Percentiles rank a stretch among this genome's conserved stretches.
These are phyloP conservation scores for Balakata baccata DNA, from an alignment of 345 rosid genomes.

Conservation along the genomic window DNA sequence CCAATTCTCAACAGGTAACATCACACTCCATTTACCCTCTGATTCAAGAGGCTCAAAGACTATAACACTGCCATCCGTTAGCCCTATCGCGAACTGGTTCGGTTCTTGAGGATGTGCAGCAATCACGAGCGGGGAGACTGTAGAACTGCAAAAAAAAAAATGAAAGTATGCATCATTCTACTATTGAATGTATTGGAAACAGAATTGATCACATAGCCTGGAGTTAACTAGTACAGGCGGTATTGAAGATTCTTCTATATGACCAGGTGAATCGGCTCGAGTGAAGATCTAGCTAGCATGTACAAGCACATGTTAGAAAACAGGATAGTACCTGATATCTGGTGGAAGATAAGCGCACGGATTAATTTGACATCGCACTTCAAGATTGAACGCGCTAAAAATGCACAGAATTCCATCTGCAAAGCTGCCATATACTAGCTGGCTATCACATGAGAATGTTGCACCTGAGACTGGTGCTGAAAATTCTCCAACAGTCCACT, in stretches of 20 bases:
- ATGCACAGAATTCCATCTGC: constrained; percentile 53
- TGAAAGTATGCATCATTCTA: neutral
- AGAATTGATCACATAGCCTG: too few relatives aligned
- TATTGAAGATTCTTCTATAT: neutral
- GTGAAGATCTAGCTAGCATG: neutral
- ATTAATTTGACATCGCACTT: constrained; percentile 21
- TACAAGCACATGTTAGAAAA: neutral
- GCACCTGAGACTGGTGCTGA: constrained; percentile 53
- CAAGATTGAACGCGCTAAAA: constrained; percentile 41
- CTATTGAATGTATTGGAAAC: neutral
- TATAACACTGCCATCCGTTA: constrained; percentile 57
- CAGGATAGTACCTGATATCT: constrained; percentile 9
- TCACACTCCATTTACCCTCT: constrained; percentile 52
- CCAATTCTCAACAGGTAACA: constrained; percentile 44
- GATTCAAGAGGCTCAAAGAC: constrained; percentile 64
- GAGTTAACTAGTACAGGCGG: neutral
- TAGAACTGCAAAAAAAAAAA: constrained; percentile 14
- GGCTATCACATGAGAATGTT: constrained; percentile 60
- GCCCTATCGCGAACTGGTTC: constrained; percentile 62
- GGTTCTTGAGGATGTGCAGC: constrained; percentile 74
- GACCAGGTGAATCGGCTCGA: neutral
- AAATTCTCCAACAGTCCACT: constrained; percentile 62
- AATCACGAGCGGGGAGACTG: constrained; percentile 46
- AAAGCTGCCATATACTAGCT: constrained; percentile 51
- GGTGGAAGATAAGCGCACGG: constrained; percentile 20